Evolutionary conservation across 331 rosid species (phyloP).

Genomic region (Pyracantha coccinea): DNA sequence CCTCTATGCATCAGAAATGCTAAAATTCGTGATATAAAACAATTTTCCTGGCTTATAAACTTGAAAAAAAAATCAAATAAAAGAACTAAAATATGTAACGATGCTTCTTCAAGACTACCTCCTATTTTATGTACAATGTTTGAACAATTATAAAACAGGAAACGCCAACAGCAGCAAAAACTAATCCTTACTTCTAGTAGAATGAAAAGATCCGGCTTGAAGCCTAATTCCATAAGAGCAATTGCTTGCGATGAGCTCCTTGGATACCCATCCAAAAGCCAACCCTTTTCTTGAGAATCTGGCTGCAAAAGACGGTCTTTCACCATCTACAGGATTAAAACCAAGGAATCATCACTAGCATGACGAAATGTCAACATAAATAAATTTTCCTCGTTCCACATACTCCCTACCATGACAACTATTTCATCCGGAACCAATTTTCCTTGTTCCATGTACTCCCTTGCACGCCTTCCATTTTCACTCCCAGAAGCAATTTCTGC

Average conservation of each 20-base stretch:
- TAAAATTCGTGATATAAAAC: background rate
- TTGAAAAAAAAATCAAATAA: background rate
- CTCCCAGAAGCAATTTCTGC: conserved; percentile 79
- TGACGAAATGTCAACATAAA: conserved; percentile 4
- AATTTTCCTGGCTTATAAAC: background rate
- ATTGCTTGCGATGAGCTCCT: conserved; percentile 90
- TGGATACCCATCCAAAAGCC: conserved; percentile 98
- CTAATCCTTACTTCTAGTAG: conserved; percentile 59
- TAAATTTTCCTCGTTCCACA: background rate
- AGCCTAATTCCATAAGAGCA: conserved; percentile 55
- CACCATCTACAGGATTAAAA: conserved; percentile 58
- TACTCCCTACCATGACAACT: conserved; percentile 64
- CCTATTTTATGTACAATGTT: background rate
- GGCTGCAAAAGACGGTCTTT: conserved; percentile 66
- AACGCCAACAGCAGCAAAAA: background rate
- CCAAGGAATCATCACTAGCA: conserved; percentile 16
- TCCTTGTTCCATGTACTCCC: conserved; percentile 77
- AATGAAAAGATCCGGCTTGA: conserved; percentile 69
- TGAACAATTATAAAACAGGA: background rate
- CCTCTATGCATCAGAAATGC: background rate
- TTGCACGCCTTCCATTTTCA: conserved; percentile 77
- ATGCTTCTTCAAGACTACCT: background rate
- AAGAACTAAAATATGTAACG: background rate
- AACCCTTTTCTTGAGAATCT: conserved; percentile 65
- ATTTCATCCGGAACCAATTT: conserved; percentile 80